phyloP scores from a whole-genome alignment of 768 basidiomycete species.

The Russula ochroleuca region DNA sequence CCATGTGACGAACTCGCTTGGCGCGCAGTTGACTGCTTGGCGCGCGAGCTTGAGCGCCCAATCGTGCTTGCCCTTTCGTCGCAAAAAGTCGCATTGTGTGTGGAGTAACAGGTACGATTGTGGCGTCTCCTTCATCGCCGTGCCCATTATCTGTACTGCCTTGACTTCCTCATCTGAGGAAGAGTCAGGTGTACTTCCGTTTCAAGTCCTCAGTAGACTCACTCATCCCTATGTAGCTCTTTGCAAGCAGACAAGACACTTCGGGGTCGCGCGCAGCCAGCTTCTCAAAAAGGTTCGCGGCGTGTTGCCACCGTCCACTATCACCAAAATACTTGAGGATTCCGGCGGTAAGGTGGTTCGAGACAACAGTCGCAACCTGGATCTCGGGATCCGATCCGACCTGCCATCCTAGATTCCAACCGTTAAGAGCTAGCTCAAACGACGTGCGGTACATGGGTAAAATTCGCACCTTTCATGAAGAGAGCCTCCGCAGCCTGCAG shows the following conservation, averaged over 20 bases:
- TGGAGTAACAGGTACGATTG: constrained; percentile 94
- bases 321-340: constrained; percentile 97
- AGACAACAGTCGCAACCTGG: constrained; percentile 93
- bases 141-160: constrained; percentile 88
- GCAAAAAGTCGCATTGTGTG: constrained; percentile 90
- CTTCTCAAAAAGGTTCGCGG: constrained; percentile 93
- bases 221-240: constrained; percentile 97
- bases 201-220: constrained; percentile 36
- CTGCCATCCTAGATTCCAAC: constrained; percentile 73
- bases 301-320: constrained; percentile 78
- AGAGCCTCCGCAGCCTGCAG: constrained; percentile 84
- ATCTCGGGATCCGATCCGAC: constrained; percentile 98
- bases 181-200: background rate
- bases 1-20: constrained; percentile 98
- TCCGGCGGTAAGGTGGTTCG: constrained; percentile 93
- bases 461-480: constrained; percentile 69
- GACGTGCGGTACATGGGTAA: background rate
- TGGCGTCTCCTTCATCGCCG: constrained; percentile 78
- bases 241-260: constrained; percentile 80
- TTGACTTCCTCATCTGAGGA: constrained; percentile 92
- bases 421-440: background rate
- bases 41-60: constrained; percentile 91
- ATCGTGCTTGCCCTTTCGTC: constrained; percentile 74
- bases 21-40: constrained; percentile 97
- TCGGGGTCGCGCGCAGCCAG: constrained; percentile 82